phyloP scores from a whole-genome alignment of 257 asterid species.

The Solanum phureja region DNA sequence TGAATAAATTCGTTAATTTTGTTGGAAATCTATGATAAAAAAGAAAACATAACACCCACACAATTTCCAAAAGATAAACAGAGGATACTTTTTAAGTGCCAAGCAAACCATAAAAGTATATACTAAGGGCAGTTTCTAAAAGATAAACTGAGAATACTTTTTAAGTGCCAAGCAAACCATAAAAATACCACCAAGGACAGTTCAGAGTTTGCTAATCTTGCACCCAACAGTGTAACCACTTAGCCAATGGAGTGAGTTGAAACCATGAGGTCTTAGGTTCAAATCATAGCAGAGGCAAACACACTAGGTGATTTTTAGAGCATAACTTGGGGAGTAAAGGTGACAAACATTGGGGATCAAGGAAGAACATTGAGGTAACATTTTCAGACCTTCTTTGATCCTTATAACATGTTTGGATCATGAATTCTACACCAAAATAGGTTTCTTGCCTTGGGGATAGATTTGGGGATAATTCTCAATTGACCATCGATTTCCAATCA shows the following conservation, averaged over 20 bases:
- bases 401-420: background rate
- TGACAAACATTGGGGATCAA: background rate
- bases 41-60: background rate
- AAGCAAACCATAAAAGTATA: background rate
- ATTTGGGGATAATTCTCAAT: background rate
- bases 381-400: background rate
- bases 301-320: background rate
- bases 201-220: background rate
- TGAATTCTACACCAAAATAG: background rate
- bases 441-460: background rate
- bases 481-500: background rate
- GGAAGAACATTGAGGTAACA: background rate
- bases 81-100: background rate
- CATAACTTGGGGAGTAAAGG: background rate
- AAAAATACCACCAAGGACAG: background rate
- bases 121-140: background rate
- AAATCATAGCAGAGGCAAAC: background rate
- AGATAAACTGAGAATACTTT: background rate
- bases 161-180: background rate
- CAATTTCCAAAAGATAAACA: background rate
- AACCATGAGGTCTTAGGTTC: background rate
- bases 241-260: background rate
- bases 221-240: background rate
- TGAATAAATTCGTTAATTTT: background rate
- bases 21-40: background rate